phyloP scores from a whole-genome alignment of 2,329 filamentous ascomycete genomes.

The Nemania sp. region DNA sequence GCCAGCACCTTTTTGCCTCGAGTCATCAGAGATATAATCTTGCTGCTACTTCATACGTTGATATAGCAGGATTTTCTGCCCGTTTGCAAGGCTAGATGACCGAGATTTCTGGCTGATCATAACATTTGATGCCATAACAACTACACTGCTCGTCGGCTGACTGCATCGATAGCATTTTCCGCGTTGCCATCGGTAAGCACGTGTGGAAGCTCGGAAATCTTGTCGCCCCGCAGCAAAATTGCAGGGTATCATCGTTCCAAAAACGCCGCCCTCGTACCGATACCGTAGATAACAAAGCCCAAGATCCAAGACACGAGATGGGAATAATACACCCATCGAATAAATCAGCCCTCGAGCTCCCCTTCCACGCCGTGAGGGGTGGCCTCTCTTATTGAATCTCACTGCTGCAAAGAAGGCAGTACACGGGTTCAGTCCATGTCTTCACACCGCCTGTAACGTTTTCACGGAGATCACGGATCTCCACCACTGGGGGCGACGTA shows the following conservation, averaged over 20 bases:
- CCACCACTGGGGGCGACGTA: slow-evolving; percentile 51
- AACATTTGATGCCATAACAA: background rate
- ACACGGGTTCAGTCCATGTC: slow-evolving; percentile 55
- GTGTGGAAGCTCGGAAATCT: slow-evolving; percentile 4
- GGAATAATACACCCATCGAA: slow-evolving; percentile 16
- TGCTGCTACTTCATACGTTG: background rate
- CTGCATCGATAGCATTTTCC: background rate
- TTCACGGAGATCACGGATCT: slow-evolving; percentile 55
- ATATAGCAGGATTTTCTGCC: background rate
- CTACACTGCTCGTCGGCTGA: background rate
- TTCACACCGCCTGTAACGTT: slow-evolving; percentile 53
- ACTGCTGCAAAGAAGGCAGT: slow-evolving; percentile 55
- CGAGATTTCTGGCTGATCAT: background rate
- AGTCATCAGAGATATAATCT: too few species aligned
- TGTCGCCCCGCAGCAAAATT: slow-evolving; percentile 23
- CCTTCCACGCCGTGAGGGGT: background rate
- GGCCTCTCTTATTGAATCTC: slow-evolving; percentile 46
- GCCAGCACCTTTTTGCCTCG: too few species aligned
- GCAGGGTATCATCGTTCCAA: slow-evolving; percentile 33
- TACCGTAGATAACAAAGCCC: background rate
- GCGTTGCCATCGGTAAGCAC: background rate
- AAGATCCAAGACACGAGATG: background rate
- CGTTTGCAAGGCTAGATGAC: background rate
- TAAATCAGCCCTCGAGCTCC: background rate
- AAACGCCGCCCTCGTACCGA: slow-evolving; percentile 30